phyloP scores from a whole-genome alignment of 306 rosid species.

The Vachellia collinsii region DNA sequence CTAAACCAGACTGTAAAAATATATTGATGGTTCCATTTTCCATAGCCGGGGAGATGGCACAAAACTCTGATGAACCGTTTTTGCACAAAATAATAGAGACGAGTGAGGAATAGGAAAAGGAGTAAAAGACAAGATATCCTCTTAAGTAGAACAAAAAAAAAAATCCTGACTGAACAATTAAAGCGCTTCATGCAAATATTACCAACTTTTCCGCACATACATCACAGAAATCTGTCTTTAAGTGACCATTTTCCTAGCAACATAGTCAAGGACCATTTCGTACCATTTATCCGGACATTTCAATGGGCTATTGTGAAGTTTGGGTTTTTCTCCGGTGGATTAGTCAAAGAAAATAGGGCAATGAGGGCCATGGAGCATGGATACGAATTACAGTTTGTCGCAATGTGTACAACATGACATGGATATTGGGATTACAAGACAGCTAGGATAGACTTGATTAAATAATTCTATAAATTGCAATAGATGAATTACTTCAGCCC shows the following conservation, averaged over 20 bases:
- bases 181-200: background rate
- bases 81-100: background rate
- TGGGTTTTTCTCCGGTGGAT: background rate
- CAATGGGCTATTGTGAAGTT: background rate
- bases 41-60: background rate
- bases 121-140: background rate
- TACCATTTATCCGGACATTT: background rate
- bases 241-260: background rate
- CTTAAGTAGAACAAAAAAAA: background rate
- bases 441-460: background rate
- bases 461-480: background rate
- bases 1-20: conserved; percentile 23
- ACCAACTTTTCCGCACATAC: background rate
- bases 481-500: background rate
- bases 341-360: background rate
- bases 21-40: conserved; percentile 17
- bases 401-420: background rate
- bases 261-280: background rate
- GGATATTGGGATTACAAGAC: background rate
- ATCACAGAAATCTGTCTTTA: background rate
- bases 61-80: conserved; percentile 3
- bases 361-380: background rate
- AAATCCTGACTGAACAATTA: background rate
- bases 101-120: background rate
- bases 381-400: background rate